Evolutionary conservation across 805 yeast genomes (phyloP), one percentile per base, ranked within the genome.

Genomic region (Allodekkera sacchari): DNA sequence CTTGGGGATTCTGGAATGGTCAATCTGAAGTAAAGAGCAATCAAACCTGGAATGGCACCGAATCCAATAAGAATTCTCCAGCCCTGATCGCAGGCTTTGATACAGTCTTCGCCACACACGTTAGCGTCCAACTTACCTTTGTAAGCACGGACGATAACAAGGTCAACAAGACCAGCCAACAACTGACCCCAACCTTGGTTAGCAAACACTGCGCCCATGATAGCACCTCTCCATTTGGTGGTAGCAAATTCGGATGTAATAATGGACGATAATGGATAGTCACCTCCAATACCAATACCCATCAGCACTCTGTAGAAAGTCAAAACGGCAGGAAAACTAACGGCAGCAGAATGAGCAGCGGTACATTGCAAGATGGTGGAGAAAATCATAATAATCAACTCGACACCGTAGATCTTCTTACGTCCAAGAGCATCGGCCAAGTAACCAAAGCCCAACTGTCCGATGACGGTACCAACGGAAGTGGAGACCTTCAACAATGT

Each of bases 261-360:
- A 57, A 85, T 80, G 11, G 95, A 83, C 12, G 95, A 83, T 50
- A 87, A 69, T 45, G 96, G 95, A 59, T 85, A 85, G 64, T 85
- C 96, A 71, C 95, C 96, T 66, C 96, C 96, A 48, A 85, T 87
- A 75, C 96, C 96, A 48, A 87, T 79, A 69, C 96, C 96, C 84
- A 78, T 80, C 41, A 85, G 52, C 44, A 85, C 77, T 74, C 96
- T 81, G 64, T 76, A 78, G 51, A 80, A 77, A 8, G 78, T 62
- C 41, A 87, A 66, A 31, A 83, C 67, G 27, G 92, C 94, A 35
- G 74, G 72, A 49, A 84, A 80, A 51, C 66, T 69, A 39, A 84
- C 61, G 43, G 79, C 92, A 18, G 83, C 71, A 17, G 94, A 73
- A 7, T 57, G 49, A 50, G 94, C 95, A 28, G 79, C 43, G 38